These are phyloP conservation scores for Capsicum pubescens DNA, from an alignment of 257 asterid genomes.

Conservation along the genomic window DNA sequence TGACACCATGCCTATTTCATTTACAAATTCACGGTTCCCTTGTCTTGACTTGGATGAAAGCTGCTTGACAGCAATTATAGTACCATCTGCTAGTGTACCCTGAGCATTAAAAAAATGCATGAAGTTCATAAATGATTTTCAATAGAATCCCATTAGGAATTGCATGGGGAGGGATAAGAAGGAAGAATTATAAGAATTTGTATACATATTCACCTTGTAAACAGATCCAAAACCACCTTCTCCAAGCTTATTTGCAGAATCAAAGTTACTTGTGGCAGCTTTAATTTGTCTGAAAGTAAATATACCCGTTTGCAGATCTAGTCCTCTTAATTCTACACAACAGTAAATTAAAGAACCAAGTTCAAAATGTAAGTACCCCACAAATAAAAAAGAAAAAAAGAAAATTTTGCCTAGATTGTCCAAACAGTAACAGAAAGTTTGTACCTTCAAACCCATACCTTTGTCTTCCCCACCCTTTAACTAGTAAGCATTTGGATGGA, in stretches of 20 bases:
- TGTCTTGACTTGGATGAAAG: too few relatives aligned
- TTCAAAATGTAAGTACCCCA: not conserved
- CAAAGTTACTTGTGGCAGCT: too few relatives aligned
- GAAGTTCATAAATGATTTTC: not conserved
- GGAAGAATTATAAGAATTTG: not conserved
- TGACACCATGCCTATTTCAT: too few relatives aligned
- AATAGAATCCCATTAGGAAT: not conserved
- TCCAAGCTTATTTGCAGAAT: too few relatives aligned
- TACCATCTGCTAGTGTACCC: too few relatives aligned
- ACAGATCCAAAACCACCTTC: too few relatives aligned
- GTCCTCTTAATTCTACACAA: too few relatives aligned
- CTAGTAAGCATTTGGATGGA: not conserved
- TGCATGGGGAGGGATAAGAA: not conserved
- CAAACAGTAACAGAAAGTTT: not conserved
- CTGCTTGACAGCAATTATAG: too few relatives aligned
- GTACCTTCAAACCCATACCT: not conserved
- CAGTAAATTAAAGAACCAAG: constrained; percentile 24
- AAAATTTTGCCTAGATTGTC: not conserved
- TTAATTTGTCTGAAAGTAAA: too few relatives aligned
- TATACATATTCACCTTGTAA: constrained; percentile 32
- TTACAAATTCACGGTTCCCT: too few relatives aligned
- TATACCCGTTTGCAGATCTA: too few relatives aligned
- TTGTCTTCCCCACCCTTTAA: not conserved
- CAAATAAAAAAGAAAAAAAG: not conserved
- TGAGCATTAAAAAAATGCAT: too few relatives aligned